Evolutionary conservation across 164 flowering plant species (phyloP).

Genomic region (Kingdonia uniflora): DNA sequence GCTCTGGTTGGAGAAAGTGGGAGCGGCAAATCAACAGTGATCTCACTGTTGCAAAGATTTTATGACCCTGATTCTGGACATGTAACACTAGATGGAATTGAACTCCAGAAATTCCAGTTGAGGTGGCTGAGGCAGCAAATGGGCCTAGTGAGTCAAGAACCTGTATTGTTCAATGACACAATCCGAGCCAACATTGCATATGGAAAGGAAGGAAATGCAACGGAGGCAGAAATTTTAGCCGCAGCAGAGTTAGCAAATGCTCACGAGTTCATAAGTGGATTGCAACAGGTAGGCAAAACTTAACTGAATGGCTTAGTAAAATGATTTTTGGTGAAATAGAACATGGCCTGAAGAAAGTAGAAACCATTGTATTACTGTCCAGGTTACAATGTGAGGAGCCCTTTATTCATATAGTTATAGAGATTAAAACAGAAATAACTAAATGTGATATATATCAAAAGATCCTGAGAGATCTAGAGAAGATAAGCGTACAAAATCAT

Average conservation of each 20-base stretch:
- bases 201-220: constrained; percentile 24
- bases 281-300: constrained; percentile 11
- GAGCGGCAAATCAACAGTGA: constrained; percentile 27
- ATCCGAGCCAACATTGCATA: constrained; percentile 32
- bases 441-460: too few species aligned
- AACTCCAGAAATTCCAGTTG: constrained; percentile 20
- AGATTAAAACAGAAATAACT: too few species aligned
- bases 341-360: too few species aligned
- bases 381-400: too few species aligned
- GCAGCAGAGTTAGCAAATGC: constrained; percentile 27
- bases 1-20: constrained; percentile 32
- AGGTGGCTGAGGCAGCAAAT: constrained; percentile 22
- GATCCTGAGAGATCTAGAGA: too few species aligned
- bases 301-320: too few species aligned
- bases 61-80: constrained; percentile 25
- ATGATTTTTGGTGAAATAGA: too few species aligned
- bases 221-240: constrained; percentile 15
- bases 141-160: constrained; percentile 30
- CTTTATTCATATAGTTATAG: too few species aligned
- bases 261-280: constrained; percentile 17
- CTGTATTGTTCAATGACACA: constrained; percentile 23
- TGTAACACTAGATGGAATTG: constrained; percentile 21
- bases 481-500: too few species aligned
- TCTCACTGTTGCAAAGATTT: constrained; percentile 26
- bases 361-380: too few species aligned